phyloP scores from a whole-genome alignment of 768 basidiomycete genomes.

The Podaxis rugospora region DNA sequence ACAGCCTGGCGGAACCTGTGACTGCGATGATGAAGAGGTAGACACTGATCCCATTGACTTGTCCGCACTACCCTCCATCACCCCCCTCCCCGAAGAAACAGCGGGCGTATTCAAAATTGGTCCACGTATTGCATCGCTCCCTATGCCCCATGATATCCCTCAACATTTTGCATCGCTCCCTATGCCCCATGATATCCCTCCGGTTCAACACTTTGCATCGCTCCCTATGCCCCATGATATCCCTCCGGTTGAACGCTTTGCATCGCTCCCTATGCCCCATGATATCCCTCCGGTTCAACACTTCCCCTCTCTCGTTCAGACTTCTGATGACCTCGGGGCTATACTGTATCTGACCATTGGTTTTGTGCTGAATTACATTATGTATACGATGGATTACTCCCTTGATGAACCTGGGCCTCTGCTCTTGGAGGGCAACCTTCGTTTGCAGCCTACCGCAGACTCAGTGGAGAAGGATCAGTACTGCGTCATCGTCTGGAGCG shows the following conservation, averaged over 20 bases:
- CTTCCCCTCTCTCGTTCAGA: slow-evolving; percentile 50
- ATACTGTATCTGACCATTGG: slow-evolving; percentile 70
- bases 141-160: slow-evolving; percentile 37
- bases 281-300: slow-evolving; percentile 56
- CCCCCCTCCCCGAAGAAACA: slow-evolving; percentile 33
- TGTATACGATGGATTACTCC: slow-evolving; percentile 79
- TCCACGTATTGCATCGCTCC: slow-evolving; percentile 12
- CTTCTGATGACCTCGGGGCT: slow-evolving; percentile 67
- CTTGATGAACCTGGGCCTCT: slow-evolving; percentile 76
- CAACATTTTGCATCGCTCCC: too few relatives aligned
- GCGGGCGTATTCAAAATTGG: slow-evolving; percentile 7
- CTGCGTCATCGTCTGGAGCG: slow-evolving; percentile 89
- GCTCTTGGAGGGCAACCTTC: slow-evolving; percentile 53
- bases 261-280: slow-evolving; percentile 7
- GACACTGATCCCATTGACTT: slow-evolving; percentile 59
- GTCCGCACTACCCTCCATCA: slow-evolving; percentile 70
- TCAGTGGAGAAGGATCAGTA: slow-evolving; percentile 78
- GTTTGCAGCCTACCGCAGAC: slow-evolving; percentile 71
- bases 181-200: slow-evolving; percentile 39
- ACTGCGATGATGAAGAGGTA: slow-evolving; percentile 89
- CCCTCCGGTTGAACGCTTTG: slow-evolving; percentile 44
- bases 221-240: slow-evolving; percentile 31
- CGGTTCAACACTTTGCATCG: slow-evolving; percentile 55
- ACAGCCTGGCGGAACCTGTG: slow-evolving; percentile 91
- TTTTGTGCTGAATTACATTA: slow-evolving; percentile 76